Base-by-base conservation (phyloP, 768 basidiomycete genomes). In the Pleurotus giganteus region DNA sequence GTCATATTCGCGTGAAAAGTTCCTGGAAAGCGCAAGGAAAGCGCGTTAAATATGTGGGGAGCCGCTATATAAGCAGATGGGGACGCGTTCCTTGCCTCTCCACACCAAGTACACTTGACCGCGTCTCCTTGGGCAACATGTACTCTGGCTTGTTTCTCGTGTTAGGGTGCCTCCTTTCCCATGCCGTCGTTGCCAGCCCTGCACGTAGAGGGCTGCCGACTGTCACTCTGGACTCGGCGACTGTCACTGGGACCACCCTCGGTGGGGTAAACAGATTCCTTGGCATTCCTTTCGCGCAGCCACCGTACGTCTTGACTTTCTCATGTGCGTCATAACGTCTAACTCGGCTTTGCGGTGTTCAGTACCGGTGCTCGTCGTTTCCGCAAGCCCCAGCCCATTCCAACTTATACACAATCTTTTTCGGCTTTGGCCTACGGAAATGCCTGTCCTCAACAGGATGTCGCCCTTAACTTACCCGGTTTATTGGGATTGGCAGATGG, bases 401-500 rank as follows among this genome's bases (percentile, higher is more conserved):
- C 39, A 13, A 11, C 39, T 15, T 41, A 41, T 19, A 41, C 39
- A 1, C 7, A 41, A 17, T n/a, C 12, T 17, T 12, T 41, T 17
- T 7, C 12, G 7, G 39, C 39, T 13, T 11, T 41, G 7, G 19
- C 39, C 39, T 41, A 41, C 39, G 39, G 39, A 7, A 41, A 41
- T 15, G 39, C 39, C 7, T 41, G 39, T 41, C 39, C 19, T 60
- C 32, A 44, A 24, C 11, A 47, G 41, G 26, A 21, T 19, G 29
- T 26, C 21, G 12, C 7, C 13, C 34, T 71, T 1, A 58, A 59
- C 15, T 57, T 74, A 6, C 71, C 74, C 3, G 37, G 66, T 2
- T 59, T 66, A 23, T 59, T 63, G 1, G 65, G 66, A 13, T 55
- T 72, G 9, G 53, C 67, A 6, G 63, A 67, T 9, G 59, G 69